Evolutionary conservation across 2,329 filamentous ascomycete species (phyloP), one percentile per base, ranked within the genome.

Genomic region (Chaetomium sp.): DNA sequence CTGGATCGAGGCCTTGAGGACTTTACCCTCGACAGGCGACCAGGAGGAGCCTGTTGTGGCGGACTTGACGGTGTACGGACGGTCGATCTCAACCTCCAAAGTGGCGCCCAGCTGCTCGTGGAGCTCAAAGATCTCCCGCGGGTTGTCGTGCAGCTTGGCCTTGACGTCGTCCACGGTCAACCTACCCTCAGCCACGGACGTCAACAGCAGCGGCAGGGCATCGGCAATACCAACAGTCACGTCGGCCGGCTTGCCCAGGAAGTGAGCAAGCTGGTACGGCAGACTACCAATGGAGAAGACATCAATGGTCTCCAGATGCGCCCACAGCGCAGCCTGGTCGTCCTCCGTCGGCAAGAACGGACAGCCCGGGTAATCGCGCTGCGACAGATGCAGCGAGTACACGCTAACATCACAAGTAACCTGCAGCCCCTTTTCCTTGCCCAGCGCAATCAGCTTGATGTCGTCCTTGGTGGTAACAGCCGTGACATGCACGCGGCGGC

Each of bases 351-450:
- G 87, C 53, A 91, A 75, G 64, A 82, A 80, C 58, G 77, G 73
- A 67, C 82, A 88, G 55, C 82, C 77, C 1, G 87, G 86, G 70
- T 79, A 88, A 64, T 91, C 86, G 49, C 82, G 76, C 64, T 84
- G 85, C 4, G 85, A 85, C 32, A 91, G 76, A 75, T 90, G 91
- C 43, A 91, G 77, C 14, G 85, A 82, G 75, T 89, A 91, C 64
- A 91, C 79, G n/a, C 85, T 87, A 44, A 91, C 87, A 68, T 91
- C 88, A 70, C 88, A 91, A 27, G 88, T 91, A 45, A 91, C 87
- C 69, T 86, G 86, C 56, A 91, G 75, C n/a, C 87, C 87, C 75
- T 91, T 91, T 66, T 84, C 79, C 73, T 91, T 91, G 74, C 86
- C 85, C 35, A 91, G 79, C 6, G 87, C 82, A 65, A 91, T 89